Base-by-base conservation (phyloP, 139 green algal species). In the Chlorella vulgaris region DNA sequence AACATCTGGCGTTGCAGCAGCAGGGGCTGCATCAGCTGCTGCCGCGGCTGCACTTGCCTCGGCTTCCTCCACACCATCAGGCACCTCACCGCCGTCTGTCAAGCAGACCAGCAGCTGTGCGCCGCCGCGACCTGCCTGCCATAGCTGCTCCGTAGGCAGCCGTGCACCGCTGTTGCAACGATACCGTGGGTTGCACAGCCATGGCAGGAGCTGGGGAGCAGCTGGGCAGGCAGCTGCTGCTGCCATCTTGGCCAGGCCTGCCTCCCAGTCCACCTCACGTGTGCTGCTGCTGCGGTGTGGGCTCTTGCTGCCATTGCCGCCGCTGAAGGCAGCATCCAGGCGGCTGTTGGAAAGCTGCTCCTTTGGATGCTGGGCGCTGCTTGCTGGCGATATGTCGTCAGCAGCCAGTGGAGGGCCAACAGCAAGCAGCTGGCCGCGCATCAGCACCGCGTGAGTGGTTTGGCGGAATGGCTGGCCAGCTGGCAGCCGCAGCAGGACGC, bases 401-500 rank as follows among this genome's bases (percentile, higher is more conserved):
- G 67, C 22, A 26, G 10, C 22, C 36, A 33, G 13, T 19, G 51
- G 35, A 33, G 71, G 36, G 47, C 39, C 51, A 36, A 22, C 58
- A 28, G 38, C 53, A 35, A 22, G 3, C 71, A 84, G 71, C 40
- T 63, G n/a, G 8, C 81, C 83, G 3, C 76, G 69, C 61, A 89
- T 69, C 81, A 89, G 74, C 78, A 89, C 85, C 0, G 61, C 69
- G 8, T 80, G 76, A 28, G 69, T 81, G 42, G 35, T 58, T 42
- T 79, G 81, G 13, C 40, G 22, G 47, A 67, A 82, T 35, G 60
- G 6, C 0, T 35, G 69, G 31, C 82, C 84, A 10, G 77, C 15
- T 3, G 80, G 71, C 43, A 90, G 70, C 76, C 88, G 53, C 60
- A 88, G 42, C 60, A 91, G 53, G 10, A 85, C 81, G 2, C 66